Conservation (phyloP, 768 basidiomycete species). For the Suillus lakei region DNA sequence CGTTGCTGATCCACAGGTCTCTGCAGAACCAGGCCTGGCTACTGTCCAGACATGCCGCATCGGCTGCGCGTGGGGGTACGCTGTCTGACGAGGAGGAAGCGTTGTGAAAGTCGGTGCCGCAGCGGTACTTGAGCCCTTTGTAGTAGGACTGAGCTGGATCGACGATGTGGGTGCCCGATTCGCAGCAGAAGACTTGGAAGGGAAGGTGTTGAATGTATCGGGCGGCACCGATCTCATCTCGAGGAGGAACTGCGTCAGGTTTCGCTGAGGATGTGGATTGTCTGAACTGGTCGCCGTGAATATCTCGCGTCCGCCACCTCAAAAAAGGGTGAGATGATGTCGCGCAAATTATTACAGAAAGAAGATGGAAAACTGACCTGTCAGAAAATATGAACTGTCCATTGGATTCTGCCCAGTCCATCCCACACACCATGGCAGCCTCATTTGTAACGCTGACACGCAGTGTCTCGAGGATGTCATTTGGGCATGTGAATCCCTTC, state of each 20-base stretch:
- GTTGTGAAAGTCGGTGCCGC: slow-evolving; percentile 84
- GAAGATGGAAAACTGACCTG: slow-evolving; percentile 56
- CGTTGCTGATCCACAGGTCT: slow-evolving; percentile 93
- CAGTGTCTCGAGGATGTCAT: slow-evolving; percentile 95
- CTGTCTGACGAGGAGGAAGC: slow-evolving; percentile 63
- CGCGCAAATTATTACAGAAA: slow-evolving; percentile 4
- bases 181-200: slow-evolving; percentile 99
- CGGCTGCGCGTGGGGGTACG: slow-evolving; percentile 62
- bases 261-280: slow-evolving; percentile 95
- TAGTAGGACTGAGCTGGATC: slow-evolving; percentile 98
- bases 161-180: slow-evolving; percentile 95
- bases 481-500: slow-evolving; percentile 98
- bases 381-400: slow-evolving; percentile 99
- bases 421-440: slow-evolving; percentile 99
- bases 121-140: slow-evolving; percentile 83
- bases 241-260: slow-evolving; percentile 89
- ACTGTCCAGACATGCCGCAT: slow-evolving; percentile 92
- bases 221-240: slow-evolving; percentile 78
- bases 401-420: slow-evolving; percentile 99
- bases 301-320: slow-evolving; percentile 97
- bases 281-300: slow-evolving; percentile 97
- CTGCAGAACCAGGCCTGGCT: slow-evolving; percentile 98
- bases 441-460: slow-evolving; percentile 89
- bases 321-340: slow-evolving; percentile 2
- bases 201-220: slow-evolving; percentile 93